Conservation (phyloP, 208 protist species). For the Wallacemonas sp. region DNA sequence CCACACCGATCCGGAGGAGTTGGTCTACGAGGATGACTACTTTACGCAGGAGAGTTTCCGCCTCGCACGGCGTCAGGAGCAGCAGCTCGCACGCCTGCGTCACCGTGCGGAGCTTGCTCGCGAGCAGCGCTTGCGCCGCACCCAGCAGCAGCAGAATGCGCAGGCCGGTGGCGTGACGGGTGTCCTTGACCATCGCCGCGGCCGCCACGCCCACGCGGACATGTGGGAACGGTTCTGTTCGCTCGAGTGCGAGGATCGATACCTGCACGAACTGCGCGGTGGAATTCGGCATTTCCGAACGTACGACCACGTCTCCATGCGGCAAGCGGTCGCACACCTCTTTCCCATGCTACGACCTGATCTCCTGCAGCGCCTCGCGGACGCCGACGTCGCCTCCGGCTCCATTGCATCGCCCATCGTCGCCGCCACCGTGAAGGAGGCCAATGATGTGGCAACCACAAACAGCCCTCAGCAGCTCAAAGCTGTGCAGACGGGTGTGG, state of each 20-base stretch:
- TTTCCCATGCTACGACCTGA: conserved; percentile 64
- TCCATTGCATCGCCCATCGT: conserved; percentile 5
- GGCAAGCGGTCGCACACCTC: conserved; percentile 45
- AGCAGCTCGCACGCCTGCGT: conserved; percentile 34
- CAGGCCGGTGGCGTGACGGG: conserved; percentile 1
- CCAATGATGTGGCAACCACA: neutral
- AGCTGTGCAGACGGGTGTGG: conserved; percentile 13
- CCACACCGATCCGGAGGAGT: conserved; percentile 27
- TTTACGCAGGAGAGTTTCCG: conserved; percentile 62
- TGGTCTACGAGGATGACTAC: conserved; percentile 68
- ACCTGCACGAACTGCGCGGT: conserved; percentile 28
- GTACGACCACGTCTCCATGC: conserved; percentile 38
- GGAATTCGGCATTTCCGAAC: conserved; percentile 26
- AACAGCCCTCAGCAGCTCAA: conserved; percentile 5
- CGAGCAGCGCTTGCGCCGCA: conserved; percentile 1
- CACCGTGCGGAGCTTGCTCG: conserved; percentile 12
- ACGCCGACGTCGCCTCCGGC: conserved; percentile 30
- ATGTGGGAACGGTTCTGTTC: conserved; percentile 70
- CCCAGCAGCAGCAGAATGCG: neutral
- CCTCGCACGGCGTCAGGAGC: conserved; percentile 41
- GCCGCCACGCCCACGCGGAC: conserved; percentile 18
- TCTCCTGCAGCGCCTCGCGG: conserved; percentile 50
- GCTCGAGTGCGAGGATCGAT: conserved; percentile 44
- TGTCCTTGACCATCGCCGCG: conserved; percentile 15
- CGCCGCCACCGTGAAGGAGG: conserved; percentile 11